Base-by-base conservation (phyloP, 805 yeast genomes). In the Isabelozyma gotoi region DNA sequence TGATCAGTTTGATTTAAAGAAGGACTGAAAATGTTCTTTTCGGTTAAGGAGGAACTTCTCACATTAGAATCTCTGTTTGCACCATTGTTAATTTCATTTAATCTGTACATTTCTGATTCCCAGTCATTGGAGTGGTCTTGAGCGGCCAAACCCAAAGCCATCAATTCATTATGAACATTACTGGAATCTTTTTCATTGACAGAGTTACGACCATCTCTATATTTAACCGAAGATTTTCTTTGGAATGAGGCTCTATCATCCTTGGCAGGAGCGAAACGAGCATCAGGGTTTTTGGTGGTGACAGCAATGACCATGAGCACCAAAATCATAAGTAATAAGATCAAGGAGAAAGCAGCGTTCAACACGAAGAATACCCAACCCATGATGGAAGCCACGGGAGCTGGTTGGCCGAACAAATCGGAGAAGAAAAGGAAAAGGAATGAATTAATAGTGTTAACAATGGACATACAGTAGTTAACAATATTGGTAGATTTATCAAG, bases 181-280 rank as follows among this genome's bases (percentile, higher is more conserved):
- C n/a, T n/a, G n/a, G n/a, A n/a, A n/a, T 21, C 2, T 14, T 36
- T 38, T 20, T 58, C 64, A 5, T 57, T 19, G 11, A 33, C 41
- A 15, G 17, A 36, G 11, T 67, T 66, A 18, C 71, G 63, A 36
- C 68, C 71, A 19, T 33, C 27, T 20, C 17, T 43, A 20, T 53
- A 44, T 59, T 64, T 67, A 27, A 67, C 41, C 3, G 71, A 64
- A 3, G 69, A 55, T 56, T 60, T 62, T 55, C 73, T 65, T 59
- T 85, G 94, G 81, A 91, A 91, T 7, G 96, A 88, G 17, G 89
- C 82, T 77, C 97, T 82, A 63, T 91, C 97, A 66, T 91, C 97
- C 56, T 75, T 83, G 8, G 96, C 95, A 10, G 95, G 94, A 40
- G 86, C 88, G 62, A 86, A 86, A 63, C 94, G 79, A 8, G 90